Conservation (phyloP, 352 stramenopile species). For the Globisporangium lucens region DNA sequence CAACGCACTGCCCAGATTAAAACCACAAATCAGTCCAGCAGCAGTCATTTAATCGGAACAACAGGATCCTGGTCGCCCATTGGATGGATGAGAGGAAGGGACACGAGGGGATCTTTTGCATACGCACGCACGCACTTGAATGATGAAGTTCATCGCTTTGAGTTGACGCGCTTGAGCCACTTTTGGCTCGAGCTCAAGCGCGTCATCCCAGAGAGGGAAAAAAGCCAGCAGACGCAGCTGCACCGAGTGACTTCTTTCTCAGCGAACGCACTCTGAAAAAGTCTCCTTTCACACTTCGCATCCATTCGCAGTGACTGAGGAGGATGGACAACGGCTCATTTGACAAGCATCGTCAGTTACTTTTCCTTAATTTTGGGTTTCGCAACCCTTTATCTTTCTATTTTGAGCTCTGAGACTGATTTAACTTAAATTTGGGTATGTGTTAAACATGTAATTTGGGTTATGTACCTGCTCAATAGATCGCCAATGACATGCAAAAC, state of each 20-base stretch:
- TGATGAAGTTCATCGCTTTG: neutral
- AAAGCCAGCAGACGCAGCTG: neutral
- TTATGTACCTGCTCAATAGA: neutral
- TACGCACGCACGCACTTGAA: too few relatives aligned
- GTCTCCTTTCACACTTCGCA: too few relatives aligned
- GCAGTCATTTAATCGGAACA: too few relatives aligned
- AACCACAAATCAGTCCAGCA: neutral
- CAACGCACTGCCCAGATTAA: neutral
- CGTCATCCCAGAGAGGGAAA: too few relatives aligned
- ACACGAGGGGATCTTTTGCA: too few relatives aligned
- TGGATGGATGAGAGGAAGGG: neutral
- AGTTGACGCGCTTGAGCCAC: neutral
- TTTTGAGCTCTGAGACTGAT: neutral
- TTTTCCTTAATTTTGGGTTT: neutral
- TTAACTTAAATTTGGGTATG: neutral
- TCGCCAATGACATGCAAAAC: neutral
- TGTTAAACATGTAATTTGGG: neutral
- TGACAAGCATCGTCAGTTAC: neutral
- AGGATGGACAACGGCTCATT: neutral
- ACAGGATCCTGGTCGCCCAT: neutral
- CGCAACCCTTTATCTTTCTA: neutral
- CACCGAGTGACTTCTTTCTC: too few relatives aligned
- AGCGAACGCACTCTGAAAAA: too few relatives aligned
- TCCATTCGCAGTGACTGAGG: too few relatives aligned
- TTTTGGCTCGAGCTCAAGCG: too few relatives aligned